Evolutionary conservation across 192 early-diverging fungal genomes (phyloP).

Genomic region (Coemansia sp.): DNA sequence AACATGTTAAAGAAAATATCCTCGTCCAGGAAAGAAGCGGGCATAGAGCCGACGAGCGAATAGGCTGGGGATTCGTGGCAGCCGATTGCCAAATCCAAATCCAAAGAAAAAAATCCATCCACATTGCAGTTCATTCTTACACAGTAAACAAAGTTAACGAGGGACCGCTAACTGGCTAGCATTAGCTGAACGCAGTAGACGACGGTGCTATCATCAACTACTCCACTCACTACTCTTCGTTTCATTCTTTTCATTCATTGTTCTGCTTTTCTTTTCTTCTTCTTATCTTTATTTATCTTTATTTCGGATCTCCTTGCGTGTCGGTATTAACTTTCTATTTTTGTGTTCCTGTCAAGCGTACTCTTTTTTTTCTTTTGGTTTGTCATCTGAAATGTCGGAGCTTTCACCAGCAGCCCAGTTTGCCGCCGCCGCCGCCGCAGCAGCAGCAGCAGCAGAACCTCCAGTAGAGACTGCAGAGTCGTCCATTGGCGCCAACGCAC

Average conservation of each 20-base stretch:
- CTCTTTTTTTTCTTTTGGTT: conserved; percentile 2
- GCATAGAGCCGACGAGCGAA: no score
- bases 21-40: no score
- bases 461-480: background rate
- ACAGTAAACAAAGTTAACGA: no score
- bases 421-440: conserved; percentile 44
- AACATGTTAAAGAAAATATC: no score
- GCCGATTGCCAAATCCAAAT: no score
- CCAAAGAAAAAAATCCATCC: no score
- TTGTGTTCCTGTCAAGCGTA: background rate
- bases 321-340: conserved; percentile 14
- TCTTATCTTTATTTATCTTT: background rate
- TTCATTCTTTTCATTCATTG: background rate
- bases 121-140: no score
- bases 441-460: conserved; percentile 6
- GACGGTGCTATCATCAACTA: no score
- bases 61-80: no score
- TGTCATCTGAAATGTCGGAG: conserved; percentile 30
- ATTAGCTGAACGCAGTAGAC: no score
- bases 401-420: conserved; percentile 50
- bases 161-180: no score
- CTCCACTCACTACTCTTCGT: background rate
- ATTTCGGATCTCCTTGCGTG: conserved; percentile 24
- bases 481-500: background rate
- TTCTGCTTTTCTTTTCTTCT: conserved; percentile 1